Percentiles rank a stretch among this genome's conserved stretches.
phyloP scores from a whole-genome alignment of 1,139 yeast species.

The Meyerozyma elateridarum region DNA sequence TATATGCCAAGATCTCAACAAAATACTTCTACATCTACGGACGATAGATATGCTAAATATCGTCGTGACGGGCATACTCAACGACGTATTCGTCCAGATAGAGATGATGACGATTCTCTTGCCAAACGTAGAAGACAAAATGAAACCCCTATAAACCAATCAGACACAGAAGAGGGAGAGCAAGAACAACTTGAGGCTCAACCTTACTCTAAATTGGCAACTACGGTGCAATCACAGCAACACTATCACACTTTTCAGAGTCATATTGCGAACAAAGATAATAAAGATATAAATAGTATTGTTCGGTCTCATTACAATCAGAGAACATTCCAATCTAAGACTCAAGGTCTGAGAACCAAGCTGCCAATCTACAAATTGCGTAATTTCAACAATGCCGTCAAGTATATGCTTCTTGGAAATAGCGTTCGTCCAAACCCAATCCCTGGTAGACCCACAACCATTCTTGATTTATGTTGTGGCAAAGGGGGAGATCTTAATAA shows the following conservation, averaged over 20 bases:
- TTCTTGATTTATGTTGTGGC: conserved; percentile 91
- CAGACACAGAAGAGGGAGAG: conserved; percentile 6
- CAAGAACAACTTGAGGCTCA: conserved; percentile 15
- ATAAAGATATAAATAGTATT: conserved; percentile 47
- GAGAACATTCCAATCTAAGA: conserved; percentile 66
- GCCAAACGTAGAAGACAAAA: background rate
- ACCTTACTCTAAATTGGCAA: conserved; percentile 30
- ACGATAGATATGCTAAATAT: conserved; percentile 30
- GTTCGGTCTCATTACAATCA: conserved; percentile 85
- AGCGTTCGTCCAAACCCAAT: conserved; percentile 47
- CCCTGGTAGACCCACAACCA: conserved; percentile 34
- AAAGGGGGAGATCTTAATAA: conserved; percentile 96
- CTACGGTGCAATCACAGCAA: conserved; percentile 10
- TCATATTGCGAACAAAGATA: conserved; percentile 29
- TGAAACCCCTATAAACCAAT: conserved; percentile 6
- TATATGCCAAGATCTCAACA: conserved; percentile 24
- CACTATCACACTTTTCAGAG: conserved; percentile 41
- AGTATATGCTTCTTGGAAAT: conserved; percentile 77
- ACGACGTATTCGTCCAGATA: conserved; percentile 12
- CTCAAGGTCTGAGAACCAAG: conserved; percentile 54
- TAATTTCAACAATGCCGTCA: conserved; percentile 87
- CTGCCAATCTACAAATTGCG: conserved; percentile 85
- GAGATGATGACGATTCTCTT: conserved; percentile 8
- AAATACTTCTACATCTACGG: conserved; percentile 6
- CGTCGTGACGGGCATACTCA: conserved; percentile 12